Evolutionary conservation across 306 rosid genomes (phyloP).

Genomic region (Ochetophila trinervis): DNA sequence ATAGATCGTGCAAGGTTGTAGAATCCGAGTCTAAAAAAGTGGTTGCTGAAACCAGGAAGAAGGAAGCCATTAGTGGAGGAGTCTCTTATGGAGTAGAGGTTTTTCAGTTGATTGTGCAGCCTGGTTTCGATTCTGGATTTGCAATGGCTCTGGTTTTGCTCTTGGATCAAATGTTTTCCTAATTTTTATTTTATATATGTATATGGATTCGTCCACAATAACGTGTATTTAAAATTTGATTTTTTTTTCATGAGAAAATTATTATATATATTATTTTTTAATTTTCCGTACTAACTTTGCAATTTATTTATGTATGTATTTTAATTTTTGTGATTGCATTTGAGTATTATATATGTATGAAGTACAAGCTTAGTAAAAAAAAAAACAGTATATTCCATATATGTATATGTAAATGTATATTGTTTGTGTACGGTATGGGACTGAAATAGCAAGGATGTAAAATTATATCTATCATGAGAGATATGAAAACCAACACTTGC

Average conservation of each 20-base stretch:
- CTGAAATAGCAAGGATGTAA: too few species aligned
- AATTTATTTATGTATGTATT: not conserved
- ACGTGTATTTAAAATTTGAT: too few species aligned
- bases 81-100: conserved; percentile 70
- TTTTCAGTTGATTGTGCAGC: conserved; percentile 63
- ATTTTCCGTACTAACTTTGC: not conserved
- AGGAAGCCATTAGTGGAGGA: conserved; percentile 46
- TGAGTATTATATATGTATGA: too few species aligned
- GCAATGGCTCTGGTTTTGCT: conserved; percentile 78
- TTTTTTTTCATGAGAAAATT: too few species aligned
- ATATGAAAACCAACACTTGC: not conserved
- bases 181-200: too few species aligned
- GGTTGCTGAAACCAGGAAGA: conserved; percentile 72
- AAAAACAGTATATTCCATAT: too few species aligned
- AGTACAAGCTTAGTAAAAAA: too few species aligned
- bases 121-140: conserved; percentile 57
- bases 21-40: conserved; percentile 44
- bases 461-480: too few species aligned
- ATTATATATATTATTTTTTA: not conserved
- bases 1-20: conserved; percentile 61
- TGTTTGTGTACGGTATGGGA: too few species aligned
- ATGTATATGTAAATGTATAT: too few species aligned
- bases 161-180: conserved; percentile 73
- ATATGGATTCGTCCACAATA: too few species aligned
- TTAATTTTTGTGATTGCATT: not conserved